Evolutionary conservation across 73 alveolate genomes (phyloP).

Genomic region (Tetrahymena malaccensis): DNA sequence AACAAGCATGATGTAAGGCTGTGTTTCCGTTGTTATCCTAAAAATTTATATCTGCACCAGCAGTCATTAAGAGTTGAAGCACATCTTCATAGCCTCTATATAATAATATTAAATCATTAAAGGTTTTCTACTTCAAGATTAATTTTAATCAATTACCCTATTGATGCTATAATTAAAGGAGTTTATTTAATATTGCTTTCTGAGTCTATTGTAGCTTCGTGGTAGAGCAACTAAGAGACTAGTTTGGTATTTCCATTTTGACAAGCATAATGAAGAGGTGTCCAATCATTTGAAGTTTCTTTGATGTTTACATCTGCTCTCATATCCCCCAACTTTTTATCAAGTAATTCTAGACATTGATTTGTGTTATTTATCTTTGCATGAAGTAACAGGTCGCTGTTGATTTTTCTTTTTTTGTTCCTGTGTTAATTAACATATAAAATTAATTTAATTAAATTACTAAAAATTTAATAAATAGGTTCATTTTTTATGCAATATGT

Average conservation of each 20-base stretch:
- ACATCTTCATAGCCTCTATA: neutral
- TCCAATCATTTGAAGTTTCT: neutral
- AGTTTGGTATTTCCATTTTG: neutral
- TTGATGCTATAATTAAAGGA: neutral
- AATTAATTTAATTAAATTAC: no score
- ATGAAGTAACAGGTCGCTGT: neutral
- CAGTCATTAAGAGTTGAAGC: neutral
- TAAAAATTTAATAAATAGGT: no score
- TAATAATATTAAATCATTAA: no score
- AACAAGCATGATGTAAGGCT: neutral
- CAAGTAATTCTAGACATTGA: neutral
- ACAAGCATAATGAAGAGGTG: neutral
- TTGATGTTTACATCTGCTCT: neutral
- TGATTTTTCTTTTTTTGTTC: neutral
- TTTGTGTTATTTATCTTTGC: neutral
- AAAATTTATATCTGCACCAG: neutral
- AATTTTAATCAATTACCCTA: neutral
- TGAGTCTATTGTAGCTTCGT: neutral
- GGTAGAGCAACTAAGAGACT: neutral
- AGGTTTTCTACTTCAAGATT: no score
- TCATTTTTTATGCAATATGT: neutral
- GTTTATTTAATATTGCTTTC: neutral
- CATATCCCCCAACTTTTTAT: neutral
- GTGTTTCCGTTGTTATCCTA: neutral
- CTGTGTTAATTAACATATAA: neutral